Evolutionary conservation across 2,329 filamentous ascomycete species (phyloP), one percentile per base, ranked within the genome.

Genomic region (Ambrosiella cleistominuta): DNA sequence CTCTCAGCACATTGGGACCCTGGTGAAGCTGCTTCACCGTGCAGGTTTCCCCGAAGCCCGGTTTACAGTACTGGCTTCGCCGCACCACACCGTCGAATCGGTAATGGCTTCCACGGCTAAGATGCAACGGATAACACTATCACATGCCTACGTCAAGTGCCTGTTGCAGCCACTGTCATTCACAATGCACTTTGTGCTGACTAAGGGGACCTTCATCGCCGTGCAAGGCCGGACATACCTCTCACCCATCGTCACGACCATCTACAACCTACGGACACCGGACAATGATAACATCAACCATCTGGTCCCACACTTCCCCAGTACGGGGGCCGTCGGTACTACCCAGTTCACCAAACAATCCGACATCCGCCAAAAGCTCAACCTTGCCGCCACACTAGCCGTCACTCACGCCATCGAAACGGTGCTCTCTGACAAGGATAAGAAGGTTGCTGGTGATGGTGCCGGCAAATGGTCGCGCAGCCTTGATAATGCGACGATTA

Each of bases 351-450:
- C 72, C 0, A 70, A 70, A 61, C 66, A 74, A 13, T 61, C 64
- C 8, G 72, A 75, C 39, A 69, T 77, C 5, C 66, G 69, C 11
- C 70, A 72, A 62, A 78, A 78, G 64, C 63, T 79, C 7, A 66
- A 69, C 58, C 70, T 70, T 15, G 72, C 74, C 11, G 68, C 71
- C 7, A 64, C 69, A 27, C 74, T 71, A 50, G 67, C 68, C 47
- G 66, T 77, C 2, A 66, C 70, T 0, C 65, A 70, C 8, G 67
- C 68, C 57, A 66, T 67, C 53, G 64, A 72, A 37, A 62, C 64
- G 19, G 61, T 62, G 38, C 63, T 69, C 13, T 0, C 42, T 3
- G 44, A 56, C 2, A 38, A 56, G 38, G 59, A 60, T 6, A 50
- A 40, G 40, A 42, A 47, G 27, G 7, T n/a, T 7, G 47, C 49